Base-by-base conservation (phyloP, 768 basidiomycete species). In the Multifurca ochricompacta region DNA sequence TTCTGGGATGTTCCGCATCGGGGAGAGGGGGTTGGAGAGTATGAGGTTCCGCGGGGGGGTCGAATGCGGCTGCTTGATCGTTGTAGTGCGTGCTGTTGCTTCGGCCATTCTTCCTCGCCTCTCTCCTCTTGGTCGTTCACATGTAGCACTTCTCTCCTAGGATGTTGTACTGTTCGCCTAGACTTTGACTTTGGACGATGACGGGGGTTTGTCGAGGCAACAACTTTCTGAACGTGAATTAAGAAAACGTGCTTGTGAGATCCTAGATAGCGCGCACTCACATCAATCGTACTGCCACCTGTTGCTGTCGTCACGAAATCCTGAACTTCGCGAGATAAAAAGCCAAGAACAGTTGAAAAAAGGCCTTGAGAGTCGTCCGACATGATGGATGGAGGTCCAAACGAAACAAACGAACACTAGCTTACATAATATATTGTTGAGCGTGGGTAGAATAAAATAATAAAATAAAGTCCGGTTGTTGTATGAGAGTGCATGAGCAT, bases 301-400 rank as follows among this genome's bases (percentile, higher is more conserved):
- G 82, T 79, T 44, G 87, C 87, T 62, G 72, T 83, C 18, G 76
- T 68, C 23, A 89, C 74, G 66, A 91, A 90, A 10, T 81, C 80
- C 42, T 80, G 80, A 34, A 89, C 64, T 66, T 91, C 87, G 46
- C 79, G 74, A 10, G 85, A 79, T 4, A 91, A 78, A 65, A 82
- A 87, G 65, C 70, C 76, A 59, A 88, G 74, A 4, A 89, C 82
- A 58, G 79, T 80, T 1, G 82, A 79, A 19, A 87, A 60, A 2
- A 85, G 62, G 37, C 82, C 79, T 42, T 45, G 51, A 23, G 45
- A 53, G 46, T 35, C 27, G 18, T 45, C 8, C 7, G 51, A 59
- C 44, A 54, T 53, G 47, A 34, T 41, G 45, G 47, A 34, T 41
- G 45, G 36, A 6, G 27, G 53, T 43, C 6, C 25, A 40, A 27